A percentile compares a stretch with the other conserved stretches of the same genome.
These are phyloP conservation scores for Scalesia atractyloides DNA, from an alignment of 129 eudicot species.

Conservation along the genomic window DNA sequence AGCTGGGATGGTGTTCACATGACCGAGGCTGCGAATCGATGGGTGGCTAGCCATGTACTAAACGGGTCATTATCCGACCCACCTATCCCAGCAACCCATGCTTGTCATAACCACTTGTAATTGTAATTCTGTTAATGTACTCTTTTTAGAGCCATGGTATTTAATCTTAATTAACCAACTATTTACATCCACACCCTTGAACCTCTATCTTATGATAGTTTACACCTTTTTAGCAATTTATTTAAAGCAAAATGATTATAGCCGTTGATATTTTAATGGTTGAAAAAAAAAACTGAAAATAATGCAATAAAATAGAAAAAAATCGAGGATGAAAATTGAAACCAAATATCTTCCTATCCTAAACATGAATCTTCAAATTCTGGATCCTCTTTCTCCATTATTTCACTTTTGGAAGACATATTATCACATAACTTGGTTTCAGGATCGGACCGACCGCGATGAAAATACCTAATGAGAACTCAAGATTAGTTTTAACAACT, in stretches of 20 bases:
- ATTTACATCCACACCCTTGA: too few species aligned
- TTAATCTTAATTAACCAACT: background rate
- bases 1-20: constrained; percentile 73
- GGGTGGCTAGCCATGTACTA: constrained; percentile 50
- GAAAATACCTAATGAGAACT: constrained; percentile 53
- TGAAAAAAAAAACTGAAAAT: background rate
- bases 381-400: background rate
- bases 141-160: background rate
- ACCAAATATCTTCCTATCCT: background rate
- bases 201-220: too few species aligned
- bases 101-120: constrained; percentile 1
- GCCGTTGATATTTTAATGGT: background rate
- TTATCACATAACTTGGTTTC: background rate
- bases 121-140: background rate
- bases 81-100: constrained; percentile 8
- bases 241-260: background rate
- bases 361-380: background rate
- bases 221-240: too few species aligned
- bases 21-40: constrained; percentile 64
- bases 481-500: constrained; percentile 65
- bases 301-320: background rate
- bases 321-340: background rate
- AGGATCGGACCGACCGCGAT: constrained; percentile 24
- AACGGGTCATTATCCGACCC: background rate
- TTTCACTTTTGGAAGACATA: background rate